These are phyloP conservation scores for Colletotrichum simmondsii DNA, from an alignment of 2,329 filamentous ascomycete genomes.

Conservation along the genomic window DNA sequence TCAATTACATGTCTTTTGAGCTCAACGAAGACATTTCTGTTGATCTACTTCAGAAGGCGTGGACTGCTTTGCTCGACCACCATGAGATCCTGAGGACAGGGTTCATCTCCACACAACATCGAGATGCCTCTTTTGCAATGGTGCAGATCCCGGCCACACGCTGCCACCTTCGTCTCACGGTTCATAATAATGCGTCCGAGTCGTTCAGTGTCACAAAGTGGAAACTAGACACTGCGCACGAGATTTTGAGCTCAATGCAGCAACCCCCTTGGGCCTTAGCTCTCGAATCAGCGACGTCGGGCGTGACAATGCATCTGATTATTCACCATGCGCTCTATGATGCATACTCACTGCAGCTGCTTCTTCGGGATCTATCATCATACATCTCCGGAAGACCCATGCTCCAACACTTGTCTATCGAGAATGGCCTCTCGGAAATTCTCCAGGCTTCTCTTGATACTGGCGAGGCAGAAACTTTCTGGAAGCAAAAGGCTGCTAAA, in stretches of 20 bases:
- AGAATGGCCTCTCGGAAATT: constrained; percentile 53
- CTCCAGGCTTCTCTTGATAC: constrained; percentile 45
- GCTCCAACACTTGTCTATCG: constrained; percentile 38
- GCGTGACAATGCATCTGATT: constrained; percentile 53
- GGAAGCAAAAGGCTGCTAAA: constrained; percentile 65
- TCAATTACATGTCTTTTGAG: constrained; percentile 75
- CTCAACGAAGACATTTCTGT: constrained; percentile 54
- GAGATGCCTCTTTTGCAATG: constrained; percentile 78
- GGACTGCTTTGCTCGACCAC: constrained; percentile 61
- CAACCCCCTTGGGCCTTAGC: constrained; percentile 72
- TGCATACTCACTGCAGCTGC: constrained; percentile 74
- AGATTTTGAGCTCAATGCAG: constrained; percentile 57
- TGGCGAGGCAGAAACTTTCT: constrained; percentile 63
- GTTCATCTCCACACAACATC: constrained; percentile 72
- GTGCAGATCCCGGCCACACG: constrained; percentile 61
- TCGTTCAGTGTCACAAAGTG: constrained; percentile 49
- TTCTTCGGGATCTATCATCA: constrained; percentile 69
- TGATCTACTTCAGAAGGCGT: constrained; percentile 64
- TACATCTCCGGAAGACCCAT: constrained; percentile 39
- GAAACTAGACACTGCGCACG: constrained; percentile 44
- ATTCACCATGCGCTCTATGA: constrained; percentile 90
- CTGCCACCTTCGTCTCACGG: constrained; percentile 35
- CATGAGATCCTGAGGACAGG: constrained; percentile 83
- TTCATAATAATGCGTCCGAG: constrained; percentile 17
- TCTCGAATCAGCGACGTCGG: constrained; percentile 49